Percentiles rank a stretch among this genome's conserved stretches.
These are phyloP conservation scores for Globisporangium recalcitrans DNA, from an alignment of 352 stramenopile genomes.

Conservation along the genomic window DNA sequence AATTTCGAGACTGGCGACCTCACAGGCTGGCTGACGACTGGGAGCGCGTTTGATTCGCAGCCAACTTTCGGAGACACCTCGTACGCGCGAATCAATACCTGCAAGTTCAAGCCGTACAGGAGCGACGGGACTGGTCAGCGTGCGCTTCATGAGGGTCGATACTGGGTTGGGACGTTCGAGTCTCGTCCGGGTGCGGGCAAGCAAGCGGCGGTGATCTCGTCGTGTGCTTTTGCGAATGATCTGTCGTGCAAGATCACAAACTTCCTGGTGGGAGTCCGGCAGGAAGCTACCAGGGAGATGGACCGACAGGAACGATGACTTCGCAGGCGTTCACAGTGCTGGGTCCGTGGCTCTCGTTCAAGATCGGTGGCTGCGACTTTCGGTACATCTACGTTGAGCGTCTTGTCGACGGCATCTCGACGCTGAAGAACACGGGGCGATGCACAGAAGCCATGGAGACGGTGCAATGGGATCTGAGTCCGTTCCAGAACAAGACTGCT, in stretches of 20 bases:
- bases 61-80: conserved; percentile 95
- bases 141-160: conserved; percentile 76
- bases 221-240: conserved; percentile 69
- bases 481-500: conserved; percentile 75
- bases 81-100: conserved; percentile 74
- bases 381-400: conserved; percentile 91
- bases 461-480: conserved; percentile 86
- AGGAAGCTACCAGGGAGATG: conserved; percentile 88
- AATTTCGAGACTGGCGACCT: conserved; percentile 97
- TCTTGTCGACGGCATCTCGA: conserved; percentile 88
- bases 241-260: conserved; percentile 41
- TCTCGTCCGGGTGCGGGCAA: conserved; percentile 74
- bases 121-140: conserved; percentile 37
- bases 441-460: conserved; percentile 89
- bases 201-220: conserved; percentile 29
- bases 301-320: conserved; percentile 89
- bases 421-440: conserved; percentile 80
- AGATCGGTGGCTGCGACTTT: conserved; percentile 93
- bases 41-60: conserved; percentile 91
- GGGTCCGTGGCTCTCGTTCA: conserved; percentile 88
- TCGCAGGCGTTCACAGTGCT: conserved; percentile 92
- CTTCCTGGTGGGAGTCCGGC: conserved; percentile 54
- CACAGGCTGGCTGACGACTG: conserved; percentile 90
- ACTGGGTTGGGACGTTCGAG: conserved; percentile 95
- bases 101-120: conserved; percentile 33